Base-by-base conservation (phyloP, 805 yeast species). In the Priceomyces medius region DNA sequence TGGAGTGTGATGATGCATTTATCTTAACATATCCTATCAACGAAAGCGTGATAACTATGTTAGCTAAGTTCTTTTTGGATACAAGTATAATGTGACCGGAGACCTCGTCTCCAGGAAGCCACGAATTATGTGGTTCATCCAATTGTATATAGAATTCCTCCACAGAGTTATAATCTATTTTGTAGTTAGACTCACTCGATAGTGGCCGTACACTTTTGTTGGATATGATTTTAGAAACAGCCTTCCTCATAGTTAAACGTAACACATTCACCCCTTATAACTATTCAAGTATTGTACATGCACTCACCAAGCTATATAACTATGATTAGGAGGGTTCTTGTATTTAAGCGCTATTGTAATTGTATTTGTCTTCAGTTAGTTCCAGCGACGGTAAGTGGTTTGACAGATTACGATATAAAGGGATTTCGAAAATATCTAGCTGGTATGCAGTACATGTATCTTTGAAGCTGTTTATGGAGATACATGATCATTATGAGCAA, bases 61-160 rank as follows among this genome's bases (percentile, higher is more conserved):
- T 77, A 20, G 75, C 70, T 8, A 79, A 53, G 54, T 81, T 81
- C 49, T 74, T 77, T 54, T 76, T 76, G 39, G 83, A 58, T 3
- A 76, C 72, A 10, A 85, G 61, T 1, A 80, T 73, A 9, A 80
- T 74, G 49, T 78, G 81, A 12, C 95, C 95, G 1, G 72, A 62
- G 3, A 87, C 74, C 48, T 74, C 75, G 40, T 88, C 96, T 12
- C 91, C 93, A 0, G 97, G 96, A n/a, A 71, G 65, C 79, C 84
- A 88, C 3, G 76, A 66, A 49, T 78, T 77, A 59, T 87, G 95
- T 1, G 95, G 90, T 41, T 83, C 81, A 46, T 82, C 84, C 35
- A 88, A 68, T 34, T 71, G 71, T 36, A 88, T 80, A 59, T 80
- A 85, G 61, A 87, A 83, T 49, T 85, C 90, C 32, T 71, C 73